phyloP scores from a whole-genome alignment of 352 stramenopile genomes.

The Pythium diclinum region DNA sequence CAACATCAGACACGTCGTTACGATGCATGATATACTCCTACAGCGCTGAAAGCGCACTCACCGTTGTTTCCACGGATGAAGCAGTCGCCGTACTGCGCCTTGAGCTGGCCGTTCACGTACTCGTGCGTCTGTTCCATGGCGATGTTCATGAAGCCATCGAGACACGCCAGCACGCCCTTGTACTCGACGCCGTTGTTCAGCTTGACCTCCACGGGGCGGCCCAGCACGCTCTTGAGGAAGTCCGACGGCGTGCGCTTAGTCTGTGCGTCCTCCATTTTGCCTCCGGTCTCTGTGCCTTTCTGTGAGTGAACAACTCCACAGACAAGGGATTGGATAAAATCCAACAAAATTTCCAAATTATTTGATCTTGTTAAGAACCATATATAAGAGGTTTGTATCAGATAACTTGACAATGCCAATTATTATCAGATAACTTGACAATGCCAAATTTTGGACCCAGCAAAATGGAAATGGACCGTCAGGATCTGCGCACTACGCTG shows the following conservation, averaged over 20 bases:
- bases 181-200: conserved; percentile 99
- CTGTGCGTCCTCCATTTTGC: conserved; percentile 36
- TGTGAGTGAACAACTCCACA: neutral
- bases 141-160: conserved; percentile 99
- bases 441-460: too few species aligned
- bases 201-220: conserved; percentile 96
- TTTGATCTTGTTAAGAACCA: conserved; percentile 2
- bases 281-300: too few species aligned
- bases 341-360: conserved; percentile 8
- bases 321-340: conserved; percentile 1
- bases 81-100: conserved; percentile 99
- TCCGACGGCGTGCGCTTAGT: conserved; percentile 89
- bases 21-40: conserved; percentile 3
- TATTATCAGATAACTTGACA: too few species aligned
- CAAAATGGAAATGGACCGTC: too few species aligned
- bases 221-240: conserved; percentile 92
- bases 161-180: conserved; percentile 96
- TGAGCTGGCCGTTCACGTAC: conserved; percentile 98
- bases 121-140: conserved; percentile 99
- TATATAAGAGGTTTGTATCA: neutral
- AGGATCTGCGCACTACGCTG: too few species aligned
- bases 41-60: conserved; percentile 28
- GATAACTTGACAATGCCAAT: too few species aligned
- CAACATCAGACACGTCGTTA: neutral
- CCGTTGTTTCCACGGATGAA: conserved; percentile 99